Evolutionary conservation across 2,329 filamentous ascomycete species (phyloP).

Genomic region (Ceratocystis colombiana): DNA sequence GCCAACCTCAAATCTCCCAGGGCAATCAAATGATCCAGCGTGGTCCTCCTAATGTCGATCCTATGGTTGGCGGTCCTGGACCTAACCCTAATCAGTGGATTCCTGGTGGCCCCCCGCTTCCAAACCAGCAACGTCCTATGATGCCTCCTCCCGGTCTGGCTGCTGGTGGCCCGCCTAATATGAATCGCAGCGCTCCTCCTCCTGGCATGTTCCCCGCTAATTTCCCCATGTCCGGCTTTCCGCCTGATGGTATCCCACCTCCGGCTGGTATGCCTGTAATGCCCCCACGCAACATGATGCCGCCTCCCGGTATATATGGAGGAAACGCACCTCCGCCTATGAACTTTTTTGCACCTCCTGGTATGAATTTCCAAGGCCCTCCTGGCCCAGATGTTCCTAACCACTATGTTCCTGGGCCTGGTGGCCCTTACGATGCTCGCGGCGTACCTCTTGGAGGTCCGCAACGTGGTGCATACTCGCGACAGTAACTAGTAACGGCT

Average conservation of each 20-base stretch:
- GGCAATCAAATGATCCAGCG: constrained; percentile 57
- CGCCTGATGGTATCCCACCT: constrained; percentile 28
- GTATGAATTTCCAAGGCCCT: constrained; percentile 42
- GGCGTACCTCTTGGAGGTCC: constrained; percentile 37
- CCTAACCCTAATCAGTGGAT: constrained; percentile 40
- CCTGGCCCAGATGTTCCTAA: constrained; percentile 36
- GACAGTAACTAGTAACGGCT: constrained; percentile 29
- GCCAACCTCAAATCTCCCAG: constrained; percentile 42
- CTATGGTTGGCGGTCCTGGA: constrained; percentile 38
- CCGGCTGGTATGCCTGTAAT: constrained; percentile 43
- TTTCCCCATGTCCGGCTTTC: constrained; percentile 41
- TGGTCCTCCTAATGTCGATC: constrained; percentile 51
- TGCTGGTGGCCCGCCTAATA: constrained; percentile 27
- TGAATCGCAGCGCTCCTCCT: constrained; percentile 41
- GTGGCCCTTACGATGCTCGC: constrained; percentile 44
- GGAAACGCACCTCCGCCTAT: constrained; percentile 37
- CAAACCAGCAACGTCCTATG: constrained; percentile 36
- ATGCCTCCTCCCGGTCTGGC: constrained; percentile 51
- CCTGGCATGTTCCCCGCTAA: constrained; percentile 53
- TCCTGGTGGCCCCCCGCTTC: constrained; percentile 35
- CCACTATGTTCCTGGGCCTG: constrained; percentile 27
- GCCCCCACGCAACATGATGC: constrained; percentile 45
- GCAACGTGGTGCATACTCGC: constrained; percentile 38
- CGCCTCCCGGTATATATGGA: constrained; percentile 49
- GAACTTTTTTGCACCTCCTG: constrained; percentile 45